Percentiles rank a stretch among this genome's conserved stretches.
Conservation (phyloP, 805 yeast genomes). For the Ogataea minuta region DNA sequence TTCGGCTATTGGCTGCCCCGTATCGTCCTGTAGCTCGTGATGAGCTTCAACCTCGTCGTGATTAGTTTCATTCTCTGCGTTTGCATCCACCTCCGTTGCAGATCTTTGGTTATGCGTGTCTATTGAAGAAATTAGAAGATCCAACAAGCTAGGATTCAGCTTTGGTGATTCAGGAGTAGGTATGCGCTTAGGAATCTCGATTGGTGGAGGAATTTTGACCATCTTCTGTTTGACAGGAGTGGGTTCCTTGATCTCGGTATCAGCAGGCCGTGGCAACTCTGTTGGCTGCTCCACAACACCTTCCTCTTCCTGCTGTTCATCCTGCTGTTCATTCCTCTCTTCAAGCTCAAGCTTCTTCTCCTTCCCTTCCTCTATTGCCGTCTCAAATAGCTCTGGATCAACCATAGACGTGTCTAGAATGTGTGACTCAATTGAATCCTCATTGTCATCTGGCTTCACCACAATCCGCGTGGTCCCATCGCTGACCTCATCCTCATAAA, state of each 20-base stretch:
- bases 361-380: background rate
- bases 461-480: conserved; percentile 8
- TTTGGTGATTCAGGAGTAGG: conserved; percentile 30
- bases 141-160: conserved; percentile 22
- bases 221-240: background rate
- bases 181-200: conserved; percentile 10
- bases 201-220: conserved; percentile 14
- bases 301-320: conserved; percentile 8
- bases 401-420: background rate
- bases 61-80: background rate
- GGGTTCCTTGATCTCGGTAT: conserved; percentile 4
- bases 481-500: conserved; percentile 18
- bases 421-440: background rate
- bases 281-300: background rate
- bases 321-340: conserved; percentile 9
- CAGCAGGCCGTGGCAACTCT: conserved; percentile 1
- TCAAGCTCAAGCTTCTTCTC: conserved; percentile 1
- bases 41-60: background rate
- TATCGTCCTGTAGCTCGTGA: background rate
- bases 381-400: conserved; percentile 5
- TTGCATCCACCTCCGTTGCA: background rate
- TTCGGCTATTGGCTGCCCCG: background rate
- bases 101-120: conserved; percentile 15
- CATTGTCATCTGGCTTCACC: conserved; percentile 1
- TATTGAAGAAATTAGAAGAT: conserved; percentile 22